Conservation (phyloP, 1,284 basidiomycete genomes). For the Naganishia sp. region DNA sequence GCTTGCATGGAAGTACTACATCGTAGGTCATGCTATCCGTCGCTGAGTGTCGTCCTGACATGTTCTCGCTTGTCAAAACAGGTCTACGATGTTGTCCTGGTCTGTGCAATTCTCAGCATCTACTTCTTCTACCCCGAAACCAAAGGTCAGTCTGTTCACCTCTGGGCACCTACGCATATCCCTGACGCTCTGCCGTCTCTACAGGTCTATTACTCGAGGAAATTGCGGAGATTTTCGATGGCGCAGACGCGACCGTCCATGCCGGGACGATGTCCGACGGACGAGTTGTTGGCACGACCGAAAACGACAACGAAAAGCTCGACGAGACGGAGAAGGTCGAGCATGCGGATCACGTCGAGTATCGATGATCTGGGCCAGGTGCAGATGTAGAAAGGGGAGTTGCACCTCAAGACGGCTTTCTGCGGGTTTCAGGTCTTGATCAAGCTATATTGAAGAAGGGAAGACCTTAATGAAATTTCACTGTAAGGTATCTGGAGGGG, state of each 20-base stretch:
- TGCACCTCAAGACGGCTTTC: too few relatives aligned
- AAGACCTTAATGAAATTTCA: too few relatives aligned
- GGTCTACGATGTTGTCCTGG: constrained; percentile 42
- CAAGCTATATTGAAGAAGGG: too few relatives aligned
- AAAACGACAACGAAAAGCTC: background rate
- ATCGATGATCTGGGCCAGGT: background rate
- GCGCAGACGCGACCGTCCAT: background rate
- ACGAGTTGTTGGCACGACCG: background rate
- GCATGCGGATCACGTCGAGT: background rate
- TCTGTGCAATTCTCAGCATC: constrained; percentile 36
- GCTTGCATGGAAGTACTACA: constrained; percentile 48
- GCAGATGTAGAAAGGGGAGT: too few relatives aligned
- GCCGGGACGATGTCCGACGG: background rate
- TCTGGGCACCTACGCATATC: too few relatives aligned
- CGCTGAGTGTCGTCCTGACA: background rate
- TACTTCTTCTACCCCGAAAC: constrained; percentile 49
- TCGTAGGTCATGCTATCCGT: constrained; percentile 18
- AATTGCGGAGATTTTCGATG: constrained; percentile 38
- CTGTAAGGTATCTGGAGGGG: too few relatives aligned
- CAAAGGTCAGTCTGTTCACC: background rate
- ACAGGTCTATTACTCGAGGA: constrained; percentile 41
- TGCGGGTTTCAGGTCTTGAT: too few relatives aligned
- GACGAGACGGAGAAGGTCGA: background rate
- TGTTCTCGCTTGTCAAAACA: constrained; percentile 34
- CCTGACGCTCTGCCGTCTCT: too few relatives aligned